These are phyloP conservation scores for Blastobotrys apis DNA, from an alignment of 1,139 yeast genomes.

Conservation along the genomic window DNA sequence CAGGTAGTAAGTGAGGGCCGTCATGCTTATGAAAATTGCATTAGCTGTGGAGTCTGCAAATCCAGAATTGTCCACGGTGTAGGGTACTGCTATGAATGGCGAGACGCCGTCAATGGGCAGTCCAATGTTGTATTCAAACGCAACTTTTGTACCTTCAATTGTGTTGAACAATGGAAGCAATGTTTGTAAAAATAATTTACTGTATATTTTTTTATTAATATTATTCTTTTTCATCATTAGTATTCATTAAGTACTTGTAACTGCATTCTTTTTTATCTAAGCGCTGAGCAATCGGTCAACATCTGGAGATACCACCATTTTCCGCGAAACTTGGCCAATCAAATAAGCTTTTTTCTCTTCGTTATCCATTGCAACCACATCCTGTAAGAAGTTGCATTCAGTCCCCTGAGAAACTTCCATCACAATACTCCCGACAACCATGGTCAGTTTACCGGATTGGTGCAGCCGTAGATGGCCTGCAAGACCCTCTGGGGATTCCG, in stretches of 20 bases:
- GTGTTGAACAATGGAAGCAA: constrained; percentile 22
- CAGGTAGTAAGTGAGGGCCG: constrained; percentile 2
- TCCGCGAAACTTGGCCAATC: constrained; percentile 59
- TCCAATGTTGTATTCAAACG: constrained; percentile 18
- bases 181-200: background rate
- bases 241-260: background rate
- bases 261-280: background rate
- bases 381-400: constrained; percentile 67
- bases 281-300: constrained; percentile 19
- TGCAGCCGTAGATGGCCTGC: constrained; percentile 73
- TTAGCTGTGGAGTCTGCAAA: constrained; percentile 49
- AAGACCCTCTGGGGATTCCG: constrained; percentile 43
- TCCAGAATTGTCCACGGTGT: constrained; percentile 44
- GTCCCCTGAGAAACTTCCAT: constrained; percentile 76
- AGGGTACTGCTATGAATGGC: constrained; percentile 58
- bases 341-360: constrained; percentile 46
- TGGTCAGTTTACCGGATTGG: constrained; percentile 72
- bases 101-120: constrained; percentile 39
- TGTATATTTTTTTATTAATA: background rate
- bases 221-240: background rate
- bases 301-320: constrained; percentile 52
- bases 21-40: constrained; percentile 1
- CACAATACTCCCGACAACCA: constrained; percentile 64
- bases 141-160: constrained; percentile 24
- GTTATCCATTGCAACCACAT: constrained; percentile 58